Percentiles rank a stretch among this genome's conserved stretches.
Conservation (phyloP, 2,329 filamentous ascomycete species). For the Fusarium sp. region DNA sequence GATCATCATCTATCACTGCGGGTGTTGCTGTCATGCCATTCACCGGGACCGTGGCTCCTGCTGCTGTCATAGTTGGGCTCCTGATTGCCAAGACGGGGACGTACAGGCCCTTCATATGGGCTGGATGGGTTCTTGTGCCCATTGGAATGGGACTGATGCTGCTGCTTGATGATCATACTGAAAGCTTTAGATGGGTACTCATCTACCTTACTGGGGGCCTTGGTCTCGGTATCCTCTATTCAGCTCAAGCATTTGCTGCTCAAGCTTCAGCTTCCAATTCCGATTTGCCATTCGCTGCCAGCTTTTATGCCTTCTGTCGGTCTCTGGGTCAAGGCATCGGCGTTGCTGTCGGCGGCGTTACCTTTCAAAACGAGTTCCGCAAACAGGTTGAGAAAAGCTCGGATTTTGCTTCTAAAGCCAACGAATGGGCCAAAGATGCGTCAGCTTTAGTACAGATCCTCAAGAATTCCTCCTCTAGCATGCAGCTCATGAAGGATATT, state of each 20-base stretch:
- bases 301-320: conserved; percentile 70
- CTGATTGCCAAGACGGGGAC: conserved; percentile 64
- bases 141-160: conserved; percentile 67
- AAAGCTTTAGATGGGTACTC: conserved; percentile 66
- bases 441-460: conserved; percentile 62
- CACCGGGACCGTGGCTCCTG: conserved; percentile 70
- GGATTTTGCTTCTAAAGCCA: conserved; percentile 53
- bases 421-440: conserved; percentile 64
- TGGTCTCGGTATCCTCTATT: conserved; percentile 72
- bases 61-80: conserved; percentile 64
- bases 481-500: conserved; percentile 30
- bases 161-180: conserved; percentile 59
- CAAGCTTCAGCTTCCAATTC: conserved; percentile 61
- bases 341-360: conserved; percentile 72
- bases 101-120: conserved; percentile 70
- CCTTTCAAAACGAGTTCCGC: conserved; percentile 74
- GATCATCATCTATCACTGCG: conserved; percentile 44
- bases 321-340: conserved; percentile 72
- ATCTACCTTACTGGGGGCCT: conserved; percentile 68
- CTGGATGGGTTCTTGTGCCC: conserved; percentile 68
- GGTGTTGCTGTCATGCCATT: conserved; percentile 64
- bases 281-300: conserved; percentile 59
- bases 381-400: conserved; percentile 59
- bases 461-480: conserved; percentile 52
- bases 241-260: conserved; percentile 67